Evolutionary conservation across 441 rosid species (phyloP).

Genomic region (Pelargonium cotyledonis): DNA sequence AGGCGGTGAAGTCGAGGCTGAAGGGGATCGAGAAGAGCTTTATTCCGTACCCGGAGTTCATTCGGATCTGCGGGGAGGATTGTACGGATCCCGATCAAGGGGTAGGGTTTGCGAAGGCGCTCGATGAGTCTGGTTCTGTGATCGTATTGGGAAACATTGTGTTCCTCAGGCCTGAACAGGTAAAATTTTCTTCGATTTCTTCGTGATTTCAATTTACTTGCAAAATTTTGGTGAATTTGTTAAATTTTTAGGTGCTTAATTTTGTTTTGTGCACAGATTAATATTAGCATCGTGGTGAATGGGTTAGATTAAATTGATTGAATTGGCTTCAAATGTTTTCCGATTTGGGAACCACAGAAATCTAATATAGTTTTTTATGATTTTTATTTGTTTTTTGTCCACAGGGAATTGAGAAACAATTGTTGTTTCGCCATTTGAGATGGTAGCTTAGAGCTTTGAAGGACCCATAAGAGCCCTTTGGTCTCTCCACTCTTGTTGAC

Average conservation of each 20-base stretch:
- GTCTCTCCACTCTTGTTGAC: not conserved
- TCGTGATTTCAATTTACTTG: not conserved
- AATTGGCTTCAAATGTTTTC: not conserved
- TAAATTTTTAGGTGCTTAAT: not conserved
- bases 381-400: not conserved
- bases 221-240: not conserved
- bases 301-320: not conserved
- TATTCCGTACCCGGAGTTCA: slow-evolving; percentile 55
- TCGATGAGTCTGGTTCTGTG: slow-evolving; percentile 77
- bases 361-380: not conserved
- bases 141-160: slow-evolving; percentile 63
- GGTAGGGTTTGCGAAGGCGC: slow-evolving; percentile 40
- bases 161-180: slow-evolving; percentile 74
- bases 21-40: slow-evolving; percentile 45
- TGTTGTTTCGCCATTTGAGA: not conserved
- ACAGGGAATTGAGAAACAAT: slow-evolving; percentile 1
- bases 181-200: slow-evolving; percentile 18
- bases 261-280: slow-evolving; percentile 29
- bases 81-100: slow-evolving; percentile 61
- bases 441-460: not conserved
- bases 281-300: slow-evolving; percentile 6
- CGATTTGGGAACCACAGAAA: not conserved
- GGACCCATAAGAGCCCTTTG: not conserved
- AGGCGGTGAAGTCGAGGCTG: slow-evolving; percentile 56
- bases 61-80: slow-evolving; percentile 51